Conservation (phyloP, 441 rosid species). For the Pelargonium fulgidum region DNA sequence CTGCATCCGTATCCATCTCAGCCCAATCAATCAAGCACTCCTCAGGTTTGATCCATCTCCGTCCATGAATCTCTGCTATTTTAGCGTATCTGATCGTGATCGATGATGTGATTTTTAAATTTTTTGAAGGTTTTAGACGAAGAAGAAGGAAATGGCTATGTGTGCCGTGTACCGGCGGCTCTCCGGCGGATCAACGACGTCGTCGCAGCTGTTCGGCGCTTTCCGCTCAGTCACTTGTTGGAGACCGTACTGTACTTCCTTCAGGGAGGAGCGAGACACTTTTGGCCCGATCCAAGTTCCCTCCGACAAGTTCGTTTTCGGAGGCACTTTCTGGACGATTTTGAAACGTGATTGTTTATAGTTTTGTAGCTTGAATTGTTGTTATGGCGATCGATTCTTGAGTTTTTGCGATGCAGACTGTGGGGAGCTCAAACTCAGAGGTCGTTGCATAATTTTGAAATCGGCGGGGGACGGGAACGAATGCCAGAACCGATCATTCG, state of each 20-base stretch:
- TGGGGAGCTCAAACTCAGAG: slow-evolving; percentile 99
- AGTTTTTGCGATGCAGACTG: slow-evolving; percentile 33
- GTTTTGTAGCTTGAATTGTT: background rate
- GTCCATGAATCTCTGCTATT: background rate
- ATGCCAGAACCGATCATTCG: slow-evolving; percentile 93
- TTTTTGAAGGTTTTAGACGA: slow-evolving; percentile 20
- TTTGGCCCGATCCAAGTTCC: slow-evolving; percentile 92
- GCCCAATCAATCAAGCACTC: background rate
- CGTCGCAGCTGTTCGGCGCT: slow-evolving; percentile 24
- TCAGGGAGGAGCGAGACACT: slow-evolving; percentile 85
- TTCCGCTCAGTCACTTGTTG: slow-evolving; percentile 39
- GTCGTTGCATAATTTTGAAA: slow-evolving; percentile 84
- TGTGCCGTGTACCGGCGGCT: slow-evolving; percentile 47
- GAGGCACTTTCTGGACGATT: background rate
- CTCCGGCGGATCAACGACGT: slow-evolving; percentile 32
- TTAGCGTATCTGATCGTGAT: background rate
- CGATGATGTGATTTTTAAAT: slow-evolving; percentile 9
- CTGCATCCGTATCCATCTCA: background rate
- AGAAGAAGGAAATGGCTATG: slow-evolving; percentile 42
- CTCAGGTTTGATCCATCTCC: background rate
- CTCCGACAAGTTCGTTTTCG: slow-evolving; percentile 54
- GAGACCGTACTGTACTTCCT: slow-evolving; percentile 53
- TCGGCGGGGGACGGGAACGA: slow-evolving; percentile 81
- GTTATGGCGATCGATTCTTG: background rate
- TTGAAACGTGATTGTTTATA: background rate